These are phyloP conservation scores for Cynanchum wilfordii DNA, from an alignment of 257 asterid species.

Conservation along the genomic window DNA sequence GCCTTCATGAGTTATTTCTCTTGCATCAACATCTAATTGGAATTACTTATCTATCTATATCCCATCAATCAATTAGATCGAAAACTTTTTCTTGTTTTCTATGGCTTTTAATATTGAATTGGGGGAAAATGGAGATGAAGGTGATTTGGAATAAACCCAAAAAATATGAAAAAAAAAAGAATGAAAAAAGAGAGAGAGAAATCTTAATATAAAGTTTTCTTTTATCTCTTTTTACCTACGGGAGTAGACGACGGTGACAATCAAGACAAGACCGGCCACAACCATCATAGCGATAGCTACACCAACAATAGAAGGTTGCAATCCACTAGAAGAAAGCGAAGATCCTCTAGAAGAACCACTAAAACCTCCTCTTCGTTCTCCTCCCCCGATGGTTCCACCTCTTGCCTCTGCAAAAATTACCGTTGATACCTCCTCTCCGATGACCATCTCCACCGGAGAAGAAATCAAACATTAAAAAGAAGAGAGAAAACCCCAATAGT, in stretches of 20 bases:
- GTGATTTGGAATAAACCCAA: background rate
- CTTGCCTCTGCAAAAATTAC: constrained; percentile 46
- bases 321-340: constrained; percentile 20
- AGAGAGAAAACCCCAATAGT: constrained; percentile 3
- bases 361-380: constrained; percentile 34
- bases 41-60: constrained; percentile 18
- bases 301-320: constrained; percentile 52
- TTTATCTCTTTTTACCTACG: constrained; percentile 43
- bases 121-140: background rate
- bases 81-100: background rate
- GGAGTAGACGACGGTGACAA: constrained; percentile 61
- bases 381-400: constrained; percentile 29
- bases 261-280: constrained; percentile 70
- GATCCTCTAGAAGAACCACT: constrained; percentile 7
- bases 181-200: background rate
- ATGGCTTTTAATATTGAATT: background rate
- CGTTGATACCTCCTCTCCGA: constrained; percentile 34
- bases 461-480: constrained; percentile 43
- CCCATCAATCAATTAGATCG: background rate
- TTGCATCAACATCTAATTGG: constrained; percentile 51
- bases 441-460: constrained; percentile 54
- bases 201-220: background rate
- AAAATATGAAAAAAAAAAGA: too few relatives aligned
- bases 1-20: constrained; percentile 60
- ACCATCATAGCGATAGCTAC: constrained; percentile 66